phyloP scores from a whole-genome alignment of 345 rosid genomes.

The Mangifera indica region DNA sequence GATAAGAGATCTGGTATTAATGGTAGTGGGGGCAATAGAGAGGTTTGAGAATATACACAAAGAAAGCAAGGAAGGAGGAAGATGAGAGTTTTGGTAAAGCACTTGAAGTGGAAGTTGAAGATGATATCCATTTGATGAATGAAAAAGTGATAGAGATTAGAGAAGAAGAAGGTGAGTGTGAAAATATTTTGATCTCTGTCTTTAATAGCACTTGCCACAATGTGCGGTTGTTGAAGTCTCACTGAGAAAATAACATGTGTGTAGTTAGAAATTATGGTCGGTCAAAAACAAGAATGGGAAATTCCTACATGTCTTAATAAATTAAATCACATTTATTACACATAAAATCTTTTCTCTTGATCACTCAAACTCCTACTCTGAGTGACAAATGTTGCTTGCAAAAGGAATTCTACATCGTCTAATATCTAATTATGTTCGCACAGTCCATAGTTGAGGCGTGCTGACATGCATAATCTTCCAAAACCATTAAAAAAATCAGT shows the following conservation, averaged over 20 bases:
- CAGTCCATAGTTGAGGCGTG: no score
- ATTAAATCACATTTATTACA: no score
- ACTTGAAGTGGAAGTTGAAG: not conserved
- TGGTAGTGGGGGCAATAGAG: not conserved
- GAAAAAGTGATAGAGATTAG: not conserved
- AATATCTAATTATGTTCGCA: no score
- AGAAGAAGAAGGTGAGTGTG: not conserved
- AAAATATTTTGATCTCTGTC: not conserved
- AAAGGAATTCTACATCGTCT: no score
- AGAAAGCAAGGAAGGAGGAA: slow-evolving; percentile 12
- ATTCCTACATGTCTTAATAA: no score
- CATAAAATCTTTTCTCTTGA: no score
- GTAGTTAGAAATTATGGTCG: not conserved
- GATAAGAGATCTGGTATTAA: not conserved
- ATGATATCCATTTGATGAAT: slow-evolving; percentile 11
- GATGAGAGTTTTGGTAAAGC: not conserved
- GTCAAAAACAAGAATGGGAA: no score
- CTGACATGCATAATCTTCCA: no score
- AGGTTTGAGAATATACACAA: not conserved
- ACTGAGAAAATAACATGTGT: not conserved
- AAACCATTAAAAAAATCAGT: no score
- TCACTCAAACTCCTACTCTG: no score
- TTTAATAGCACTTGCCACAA: not conserved
- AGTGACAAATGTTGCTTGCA: no score
- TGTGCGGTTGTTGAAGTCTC: slow-evolving; percentile 27